phyloP scores from a whole-genome alignment of 257 asterid genomes.

The Nicotiana otophora region DNA sequence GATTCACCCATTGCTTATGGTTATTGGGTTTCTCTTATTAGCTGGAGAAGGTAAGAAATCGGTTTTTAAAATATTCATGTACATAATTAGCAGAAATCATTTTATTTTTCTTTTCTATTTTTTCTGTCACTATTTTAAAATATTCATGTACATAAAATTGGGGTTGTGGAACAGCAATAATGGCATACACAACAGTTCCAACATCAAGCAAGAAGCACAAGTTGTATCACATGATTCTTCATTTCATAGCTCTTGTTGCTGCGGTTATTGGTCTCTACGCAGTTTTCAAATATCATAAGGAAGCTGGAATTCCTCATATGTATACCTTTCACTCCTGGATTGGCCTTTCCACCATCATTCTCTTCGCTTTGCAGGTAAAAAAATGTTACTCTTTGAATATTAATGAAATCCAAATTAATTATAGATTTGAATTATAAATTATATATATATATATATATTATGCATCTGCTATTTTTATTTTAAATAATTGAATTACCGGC shows the following conservation, averaged over 20 bases:
- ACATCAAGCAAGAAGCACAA: slow-evolving; percentile 26
- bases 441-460: no score
- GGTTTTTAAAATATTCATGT: not conserved
- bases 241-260: slow-evolving; percentile 36
- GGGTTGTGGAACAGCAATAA: slow-evolving; percentile 27
- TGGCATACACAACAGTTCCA: slow-evolving; percentile 38
- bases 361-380: slow-evolving; percentile 48
- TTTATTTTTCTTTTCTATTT: not conserved
- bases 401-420: no score
- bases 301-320: slow-evolving; percentile 26
- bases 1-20: slow-evolving; percentile 65
- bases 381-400: no score
- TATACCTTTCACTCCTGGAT: slow-evolving; percentile 69
- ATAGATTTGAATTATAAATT: no score
- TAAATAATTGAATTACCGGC: no score
- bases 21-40: slow-evolving; percentile 44
- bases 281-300: slow-evolving; percentile 48
- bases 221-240: slow-evolving; percentile 32
- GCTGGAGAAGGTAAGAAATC: slow-evolving; percentile 49
- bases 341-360: slow-evolving; percentile 52
- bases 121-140: not conserved
- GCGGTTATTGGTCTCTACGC: slow-evolving; percentile 49
- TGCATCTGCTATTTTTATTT: no score
- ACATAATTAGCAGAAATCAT: not conserved
- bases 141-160: not conserved